These are phyloP conservation scores for Daldinia loculata DNA, from an alignment of 495 filamentous ascomycete species.

Conservation along the genomic window DNA sequence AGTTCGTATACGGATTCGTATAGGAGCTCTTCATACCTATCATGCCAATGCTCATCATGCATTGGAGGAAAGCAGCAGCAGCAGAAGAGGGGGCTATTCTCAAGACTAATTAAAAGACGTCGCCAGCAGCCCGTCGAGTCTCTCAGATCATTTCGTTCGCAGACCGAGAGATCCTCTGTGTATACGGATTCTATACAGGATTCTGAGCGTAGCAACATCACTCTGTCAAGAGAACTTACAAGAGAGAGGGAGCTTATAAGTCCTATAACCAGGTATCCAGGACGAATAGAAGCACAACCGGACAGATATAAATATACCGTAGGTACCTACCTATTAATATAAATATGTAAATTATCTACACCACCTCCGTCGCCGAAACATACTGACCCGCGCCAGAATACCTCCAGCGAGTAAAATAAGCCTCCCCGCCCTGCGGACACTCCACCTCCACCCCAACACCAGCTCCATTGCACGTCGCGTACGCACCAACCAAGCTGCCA, in stretches of 20 bases:
- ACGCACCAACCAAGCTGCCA: constrained; percentile 52
- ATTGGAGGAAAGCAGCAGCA: background rate
- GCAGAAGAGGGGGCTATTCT: background rate
- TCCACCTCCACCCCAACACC: constrained; percentile 32
- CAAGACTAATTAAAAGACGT: too few relatives aligned
- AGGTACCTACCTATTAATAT: background rate
- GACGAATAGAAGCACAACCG: too few relatives aligned
- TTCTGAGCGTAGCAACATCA: too few relatives aligned
- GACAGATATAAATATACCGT: too few relatives aligned
- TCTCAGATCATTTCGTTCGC: too few relatives aligned
- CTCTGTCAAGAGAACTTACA: too few relatives aligned
- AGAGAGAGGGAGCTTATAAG: too few relatives aligned
- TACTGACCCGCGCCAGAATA: constrained; percentile 49
- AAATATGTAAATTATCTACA: constrained; percentile 3
- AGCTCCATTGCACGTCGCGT: constrained; percentile 58
- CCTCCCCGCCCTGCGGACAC: constrained; percentile 42
- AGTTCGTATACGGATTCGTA: background rate
- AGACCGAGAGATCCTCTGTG: too few relatives aligned
- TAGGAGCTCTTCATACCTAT: background rate
- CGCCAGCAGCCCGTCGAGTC: too few relatives aligned
- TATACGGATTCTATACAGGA: too few relatives aligned
- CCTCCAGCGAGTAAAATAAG: constrained; percentile 52
- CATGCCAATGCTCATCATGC: background rate
- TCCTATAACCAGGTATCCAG: background rate
- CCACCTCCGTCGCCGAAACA: constrained; percentile 36